These are phyloP conservation scores for Podospora pseudopauciseta DNA, from an alignment of 495 filamentous ascomycete species.

Conservation along the genomic window DNA sequence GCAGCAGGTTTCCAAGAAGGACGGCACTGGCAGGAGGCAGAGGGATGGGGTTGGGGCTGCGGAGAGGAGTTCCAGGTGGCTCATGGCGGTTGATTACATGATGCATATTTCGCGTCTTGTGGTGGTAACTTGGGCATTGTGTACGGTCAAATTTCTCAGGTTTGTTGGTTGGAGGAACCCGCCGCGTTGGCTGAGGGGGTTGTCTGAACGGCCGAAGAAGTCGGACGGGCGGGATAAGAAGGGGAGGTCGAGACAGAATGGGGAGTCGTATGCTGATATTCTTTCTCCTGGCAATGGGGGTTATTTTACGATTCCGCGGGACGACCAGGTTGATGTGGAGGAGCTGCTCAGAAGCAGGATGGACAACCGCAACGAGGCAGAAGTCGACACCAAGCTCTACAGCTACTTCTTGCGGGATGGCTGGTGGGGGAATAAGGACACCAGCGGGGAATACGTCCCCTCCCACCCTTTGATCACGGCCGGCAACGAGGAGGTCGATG, in stretches of 20 bases:
- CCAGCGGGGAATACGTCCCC: slow-evolving; percentile 65
- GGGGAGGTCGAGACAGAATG: slow-evolving; percentile 40
- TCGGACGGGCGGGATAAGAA: slow-evolving; percentile 38
- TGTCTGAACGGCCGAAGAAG: slow-evolving; percentile 48
- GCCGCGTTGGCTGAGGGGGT: slow-evolving; percentile 60
- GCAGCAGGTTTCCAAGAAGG: slow-evolving; percentile 49
- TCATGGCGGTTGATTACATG: slow-evolving; percentile 70
- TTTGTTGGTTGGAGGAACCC: slow-evolving; percentile 58
- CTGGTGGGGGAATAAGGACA: slow-evolving; percentile 77
- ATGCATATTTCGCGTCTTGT: slow-evolving; percentile 67
- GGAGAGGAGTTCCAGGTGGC: slow-evolving; percentile 67
- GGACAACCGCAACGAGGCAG: slow-evolving; percentile 51
- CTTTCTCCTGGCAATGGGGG: slow-evolving; percentile 36
- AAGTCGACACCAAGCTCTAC: slow-evolving; percentile 70
- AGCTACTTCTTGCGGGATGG: slow-evolving; percentile 74
- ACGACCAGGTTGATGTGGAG: slow-evolving; percentile 73
- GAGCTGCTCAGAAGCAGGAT: slow-evolving; percentile 57
- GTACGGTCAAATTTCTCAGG: slow-evolving; percentile 52
- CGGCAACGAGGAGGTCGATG: slow-evolving; percentile 1
- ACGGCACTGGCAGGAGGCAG: slow-evolving; percentile 32
- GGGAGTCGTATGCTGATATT: slow-evolving; percentile 16
- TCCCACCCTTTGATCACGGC: background rate
- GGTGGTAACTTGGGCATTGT: slow-evolving; percentile 53
- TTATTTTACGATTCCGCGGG: slow-evolving; percentile 52
- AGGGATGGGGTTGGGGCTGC: slow-evolving; percentile 72